These are phyloP conservation scores for Astragalus glycyphyllos DNA, from an alignment of 306 rosid genomes.

Conservation along the genomic window DNA sequence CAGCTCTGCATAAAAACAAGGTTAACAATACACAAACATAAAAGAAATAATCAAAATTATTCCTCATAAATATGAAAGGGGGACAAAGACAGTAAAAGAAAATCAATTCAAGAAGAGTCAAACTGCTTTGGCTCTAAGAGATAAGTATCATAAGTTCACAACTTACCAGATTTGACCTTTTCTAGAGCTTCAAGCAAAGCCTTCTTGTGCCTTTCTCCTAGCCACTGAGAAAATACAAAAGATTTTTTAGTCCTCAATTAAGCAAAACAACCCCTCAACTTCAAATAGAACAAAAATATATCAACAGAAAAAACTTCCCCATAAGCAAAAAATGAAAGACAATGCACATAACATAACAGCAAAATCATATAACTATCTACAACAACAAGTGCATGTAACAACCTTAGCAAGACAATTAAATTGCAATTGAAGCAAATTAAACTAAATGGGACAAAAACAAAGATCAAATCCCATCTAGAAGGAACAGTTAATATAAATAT, in stretches of 20 bases:
- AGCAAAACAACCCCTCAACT: too few species aligned
- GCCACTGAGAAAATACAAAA: conserved; percentile 45
- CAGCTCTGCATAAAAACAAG: conserved; percentile 71
- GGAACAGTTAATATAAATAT: conserved; percentile 1
- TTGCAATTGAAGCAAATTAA: conserved; percentile 1
- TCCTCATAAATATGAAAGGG: conserved; percentile 8
- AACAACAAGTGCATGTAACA: conserved; percentile 4
- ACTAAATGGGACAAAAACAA: neutral
- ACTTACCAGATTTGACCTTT: conserved; percentile 87
- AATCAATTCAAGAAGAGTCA: conserved; percentile 4
- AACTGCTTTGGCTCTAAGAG: too few species aligned
- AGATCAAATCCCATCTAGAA: neutral
- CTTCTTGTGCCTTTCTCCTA: conserved; percentile 50
- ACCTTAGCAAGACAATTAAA: neutral
- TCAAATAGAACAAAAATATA: too few species aligned
- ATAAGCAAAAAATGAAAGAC: too few species aligned
- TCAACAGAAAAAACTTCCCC: too few species aligned
- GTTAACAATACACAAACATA: conserved; percentile 14
- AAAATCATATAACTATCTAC: too few species aligned
- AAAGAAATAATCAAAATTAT: neutral
- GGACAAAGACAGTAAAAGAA: neutral
- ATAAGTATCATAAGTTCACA: conserved; percentile 17
- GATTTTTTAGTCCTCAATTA: neutral
- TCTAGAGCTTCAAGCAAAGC: conserved; percentile 88
- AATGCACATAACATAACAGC: too few species aligned